Evolutionary conservation across 768 basidiomycete genomes (phyloP), one percentile per base, ranked within the genome.

Genomic region (Boletus huronensis): DNA sequence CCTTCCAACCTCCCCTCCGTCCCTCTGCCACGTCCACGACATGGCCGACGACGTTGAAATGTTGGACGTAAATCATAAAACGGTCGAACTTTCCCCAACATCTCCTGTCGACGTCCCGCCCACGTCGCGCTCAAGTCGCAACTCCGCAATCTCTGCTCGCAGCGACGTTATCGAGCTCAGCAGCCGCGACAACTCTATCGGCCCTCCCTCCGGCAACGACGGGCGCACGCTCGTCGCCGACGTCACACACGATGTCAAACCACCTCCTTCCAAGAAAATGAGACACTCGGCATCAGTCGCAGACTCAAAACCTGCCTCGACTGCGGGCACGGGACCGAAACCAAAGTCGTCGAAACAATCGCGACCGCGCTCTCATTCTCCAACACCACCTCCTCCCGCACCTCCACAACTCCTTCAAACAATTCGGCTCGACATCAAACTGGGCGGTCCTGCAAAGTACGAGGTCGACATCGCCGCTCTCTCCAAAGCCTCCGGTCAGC

Each of bases 361-460:
- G 44, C 74, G 72, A 36, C 72, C 70, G 52, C 81, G 75, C 49
- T 78, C 76, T 34, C 82, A 77, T 8, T 83, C 85, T 0, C 84
- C 86, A 10, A 80, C 84, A 3, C 77, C 84, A 6, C 77, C 79
- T 0, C 72, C 77, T 54, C 65, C 63, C 48, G 75, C 66, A n/a
- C 70, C 77, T 2, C 79, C 78, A 5, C 83, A 80, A 3, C 69
- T 79, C 0, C 69, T 84, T 17, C 73, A 78, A 50, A 91, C 89
- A 2, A 77, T 91, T 45, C 77, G 89, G 4, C 77, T 91, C 23
- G 76, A 85, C 3, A 88, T 92, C 62, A 68, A 45, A 9, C 79
- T 92, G 3, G 88, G 87, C 4, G 88, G 89, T 0, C 87, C 86
- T 1, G 77, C 80, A 1, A 83, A 85, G 60, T 91, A 90, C 67